Evolutionary conservation across 768 basidiomycete species (phyloP).

Genomic region (Suillus weaverae): DNA sequence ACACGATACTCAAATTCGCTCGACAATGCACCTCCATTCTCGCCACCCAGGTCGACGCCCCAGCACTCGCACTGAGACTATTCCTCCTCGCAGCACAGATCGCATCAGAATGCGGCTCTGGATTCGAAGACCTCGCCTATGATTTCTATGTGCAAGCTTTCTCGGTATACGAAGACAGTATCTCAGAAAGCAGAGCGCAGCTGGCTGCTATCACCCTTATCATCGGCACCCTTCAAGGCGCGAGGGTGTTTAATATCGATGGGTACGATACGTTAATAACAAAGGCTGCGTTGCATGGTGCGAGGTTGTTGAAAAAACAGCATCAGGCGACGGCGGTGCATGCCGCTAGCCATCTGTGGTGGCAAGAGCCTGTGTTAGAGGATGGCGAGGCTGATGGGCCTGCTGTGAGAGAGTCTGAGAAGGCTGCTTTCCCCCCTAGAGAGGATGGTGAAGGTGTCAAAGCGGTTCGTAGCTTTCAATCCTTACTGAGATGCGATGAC

Average conservation of each 20-base stretch:
- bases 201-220: slow-evolving; percentile 96
- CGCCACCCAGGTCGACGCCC: slow-evolving; percentile 89
- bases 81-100: slow-evolving; percentile 97
- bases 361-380: slow-evolving; percentile 70
- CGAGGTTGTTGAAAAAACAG: slow-evolving; percentile 95
- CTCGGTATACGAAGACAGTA: slow-evolving; percentile 96
- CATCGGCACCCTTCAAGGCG: slow-evolving; percentile 86
- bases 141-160: slow-evolving; percentile 98
- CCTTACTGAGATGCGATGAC: not conserved
- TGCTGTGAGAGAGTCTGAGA: slow-evolving; percentile 27
- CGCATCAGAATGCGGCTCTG: slow-evolving; percentile 89
- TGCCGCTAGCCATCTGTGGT: slow-evolving; percentile 97
- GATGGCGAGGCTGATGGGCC: slow-evolving; percentile 40
- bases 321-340: slow-evolving; percentile 96
- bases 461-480: slow-evolving; percentile 48
- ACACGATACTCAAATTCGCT: slow-evolving; percentile 90
- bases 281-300: slow-evolving; percentile 96
- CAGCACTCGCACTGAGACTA: slow-evolving; percentile 87
- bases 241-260: slow-evolving; percentile 89
- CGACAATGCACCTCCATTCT: slow-evolving; percentile 93
- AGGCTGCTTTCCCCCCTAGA: slow-evolving; percentile 17
- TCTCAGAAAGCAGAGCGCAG: slow-evolving; percentile 94
- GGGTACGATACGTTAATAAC: slow-evolving; percentile 98
- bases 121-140: slow-evolving; percentile 94
- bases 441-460: slow-evolving; percentile 48